Base-by-base conservation (phyloP, 169 alveolate species). In the Eimeria acervulina region DNA sequence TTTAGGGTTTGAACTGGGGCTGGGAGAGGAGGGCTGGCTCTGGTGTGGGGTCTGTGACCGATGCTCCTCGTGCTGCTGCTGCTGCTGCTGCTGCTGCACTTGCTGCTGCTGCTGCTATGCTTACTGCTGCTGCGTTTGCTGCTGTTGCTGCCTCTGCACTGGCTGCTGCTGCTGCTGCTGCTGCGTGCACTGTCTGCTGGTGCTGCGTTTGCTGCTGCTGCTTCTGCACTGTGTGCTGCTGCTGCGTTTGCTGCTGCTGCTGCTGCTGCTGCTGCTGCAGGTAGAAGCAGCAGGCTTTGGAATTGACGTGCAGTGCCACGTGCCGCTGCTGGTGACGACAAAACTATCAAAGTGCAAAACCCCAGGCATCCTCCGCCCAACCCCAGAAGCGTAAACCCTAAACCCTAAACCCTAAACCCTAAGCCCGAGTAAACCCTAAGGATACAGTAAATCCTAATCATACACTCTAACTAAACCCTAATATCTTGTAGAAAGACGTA, bases 321-420 rank as follows among this genome's bases (percentile, higher is more conserved):
- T 74, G 83, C 97, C 97, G 8, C 68, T 97, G 68, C 76, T 97
- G 80, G 97, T 97, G 63, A 94, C 96, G 44, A 96, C 98, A 17
- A 97, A 97, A 38, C 78, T 97, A 59, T 96, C 98, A 13, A 97
- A 97, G 59, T 59, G 66, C 28, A 94, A 84, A 51, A 95, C 61
- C 76, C 95, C 96, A 47, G 55, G 96, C 10, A n/a, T 96, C 31
- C 68, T 92, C 19, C 52, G 68, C 26, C 96, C 96, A 55, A 88
- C 97, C 21, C 38, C 97, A 21, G 31, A 78, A n/a, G 81, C 44
- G 97, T 96, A 72, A 47, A 63, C 74, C 74, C 74, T 63, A 63
- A 63, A 63, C 74, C 74, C 74, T 63, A 63, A 63, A 63, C 74
- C 74, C 74, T 63, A 63, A 63, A 63, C 74, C 74, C 74, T 63